Conservation (phyloP, 2,329 filamentous ascomycete species). For the Penicillium sp. region DNA sequence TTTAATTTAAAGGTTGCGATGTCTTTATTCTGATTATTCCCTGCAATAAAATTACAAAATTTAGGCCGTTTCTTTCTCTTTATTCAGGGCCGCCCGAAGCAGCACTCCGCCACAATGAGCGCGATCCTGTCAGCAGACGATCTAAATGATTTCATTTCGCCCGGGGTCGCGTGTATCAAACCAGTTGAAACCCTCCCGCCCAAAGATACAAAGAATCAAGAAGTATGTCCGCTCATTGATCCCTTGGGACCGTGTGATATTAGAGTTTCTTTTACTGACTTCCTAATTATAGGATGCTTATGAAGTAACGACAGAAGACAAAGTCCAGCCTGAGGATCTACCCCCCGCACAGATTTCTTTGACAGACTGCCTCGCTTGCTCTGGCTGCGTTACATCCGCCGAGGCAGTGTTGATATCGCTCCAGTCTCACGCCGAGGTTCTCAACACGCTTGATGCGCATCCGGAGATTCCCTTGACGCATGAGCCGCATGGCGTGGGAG, state of each 20-base stretch:
- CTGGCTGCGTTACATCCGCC: slow-evolving; percentile 91
- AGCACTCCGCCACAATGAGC: slow-evolving; percentile 57
- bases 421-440: slow-evolving; percentile 85
- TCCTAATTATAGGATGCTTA: slow-evolving; percentile 47
- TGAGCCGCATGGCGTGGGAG: slow-evolving; percentile 28
- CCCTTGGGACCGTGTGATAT: not conserved
- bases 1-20: not conserved
- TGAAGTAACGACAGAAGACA: slow-evolving; percentile 90
- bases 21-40: not conserved
- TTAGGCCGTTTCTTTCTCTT: not conserved
- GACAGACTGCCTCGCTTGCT: slow-evolving; percentile 94
- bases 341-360: slow-evolving; percentile 84
- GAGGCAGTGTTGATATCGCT: slow-evolving; percentile 93
- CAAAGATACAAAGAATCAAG: slow-evolving; percentile 43
- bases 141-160: slow-evolving; percentile 97
- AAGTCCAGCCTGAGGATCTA: slow-evolving; percentile 49
- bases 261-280: slow-evolving; percentile 16
- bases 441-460: slow-evolving; percentile 65
- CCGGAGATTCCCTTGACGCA: slow-evolving; percentile 33
- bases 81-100: slow-evolving; percentile 10
- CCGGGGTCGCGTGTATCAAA: slow-evolving; percentile 95
- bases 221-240: slow-evolving; percentile 30
- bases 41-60: not conserved
- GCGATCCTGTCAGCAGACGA: slow-evolving; percentile 95
- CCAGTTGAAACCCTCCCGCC: slow-evolving; percentile 83